phyloP scores from a whole-genome alignment of 2,329 filamentous ascomycete genomes.

The Plenodomus biglobosus region DNA sequence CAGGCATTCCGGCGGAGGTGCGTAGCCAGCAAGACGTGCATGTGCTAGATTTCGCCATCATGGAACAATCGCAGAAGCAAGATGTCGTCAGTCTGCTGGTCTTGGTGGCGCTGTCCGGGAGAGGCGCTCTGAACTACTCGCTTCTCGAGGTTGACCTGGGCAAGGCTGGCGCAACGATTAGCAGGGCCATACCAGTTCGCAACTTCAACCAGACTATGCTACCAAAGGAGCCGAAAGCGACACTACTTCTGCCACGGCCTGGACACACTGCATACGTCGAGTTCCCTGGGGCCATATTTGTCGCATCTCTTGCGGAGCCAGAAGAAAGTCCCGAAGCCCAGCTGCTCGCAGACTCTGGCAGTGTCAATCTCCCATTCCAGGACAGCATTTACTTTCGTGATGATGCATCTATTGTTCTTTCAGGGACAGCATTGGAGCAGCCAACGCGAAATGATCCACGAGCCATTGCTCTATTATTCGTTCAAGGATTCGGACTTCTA shows the following conservation, averaged over 20 bases:
- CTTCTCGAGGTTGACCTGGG: slow-evolving; percentile 71
- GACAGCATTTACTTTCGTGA: slow-evolving; percentile 79
- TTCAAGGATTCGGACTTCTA: slow-evolving; percentile 61
- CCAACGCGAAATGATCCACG: slow-evolving; percentile 41
- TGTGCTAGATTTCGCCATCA: slow-evolving; percentile 77
- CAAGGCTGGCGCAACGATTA: slow-evolving; percentile 56
- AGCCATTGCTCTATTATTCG: slow-evolving; percentile 54
- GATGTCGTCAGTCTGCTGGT: slow-evolving; percentile 29
- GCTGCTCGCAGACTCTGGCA: slow-evolving; percentile 54
- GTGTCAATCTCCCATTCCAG: slow-evolving; percentile 64
- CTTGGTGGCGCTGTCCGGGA: slow-evolving; percentile 37
- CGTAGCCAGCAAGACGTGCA: slow-evolving; percentile 63
- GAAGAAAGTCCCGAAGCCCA: slow-evolving; percentile 76
- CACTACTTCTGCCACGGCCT: slow-evolving; percentile 76
- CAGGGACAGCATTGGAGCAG: slow-evolving; percentile 54
- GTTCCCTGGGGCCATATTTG: slow-evolving; percentile 74
- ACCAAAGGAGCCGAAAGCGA: slow-evolving; percentile 35
- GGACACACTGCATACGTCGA: slow-evolving; percentile 79
- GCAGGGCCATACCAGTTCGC: slow-evolving; percentile 68
- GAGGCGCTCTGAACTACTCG: slow-evolving; percentile 60
- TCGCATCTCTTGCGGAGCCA: slow-evolving; percentile 70
- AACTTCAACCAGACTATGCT: slow-evolving; percentile 49
- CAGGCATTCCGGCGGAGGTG: slow-evolving; percentile 52
- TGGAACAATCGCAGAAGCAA: slow-evolving; percentile 46
- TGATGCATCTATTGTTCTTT: slow-evolving; percentile 52